Conservation (phyloP, 1,284 basidiomycete genomes). For the Agaricales sp. region DNA sequence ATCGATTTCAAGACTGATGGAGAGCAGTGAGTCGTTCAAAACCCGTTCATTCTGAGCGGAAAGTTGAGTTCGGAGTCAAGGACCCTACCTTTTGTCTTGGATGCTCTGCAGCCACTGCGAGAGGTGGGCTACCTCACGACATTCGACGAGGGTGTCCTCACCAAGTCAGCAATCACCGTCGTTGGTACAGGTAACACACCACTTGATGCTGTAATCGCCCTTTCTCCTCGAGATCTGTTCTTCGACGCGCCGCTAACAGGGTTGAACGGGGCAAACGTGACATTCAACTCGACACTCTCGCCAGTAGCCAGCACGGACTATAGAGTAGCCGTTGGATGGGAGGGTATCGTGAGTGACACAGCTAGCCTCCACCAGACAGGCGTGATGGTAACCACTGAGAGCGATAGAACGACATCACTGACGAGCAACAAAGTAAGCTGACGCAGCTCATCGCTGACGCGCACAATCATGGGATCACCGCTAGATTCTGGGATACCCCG, state of each 20-base stretch:
- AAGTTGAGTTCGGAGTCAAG: constrained; percentile 17
- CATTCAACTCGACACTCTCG: constrained; percentile 31
- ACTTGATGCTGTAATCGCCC: constrained; percentile 32
- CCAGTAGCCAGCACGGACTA: constrained; percentile 44
- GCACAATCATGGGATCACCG: constrained; percentile 32
- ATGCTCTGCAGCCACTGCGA: constrained; percentile 37
- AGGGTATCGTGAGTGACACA: constrained; percentile 17
- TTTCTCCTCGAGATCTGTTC: constrained; percentile 38
- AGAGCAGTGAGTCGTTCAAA: constrained; percentile 22
- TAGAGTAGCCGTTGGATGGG: constrained; percentile 34
- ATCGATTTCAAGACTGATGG: constrained; percentile 47
- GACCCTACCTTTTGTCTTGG: constrained; percentile 33
- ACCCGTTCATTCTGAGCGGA: neutral
- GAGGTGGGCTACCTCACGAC: constrained; percentile 36
- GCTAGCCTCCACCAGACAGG: neutral
- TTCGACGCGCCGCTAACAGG: constrained; percentile 41
- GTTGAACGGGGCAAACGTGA: constrained; percentile 27
- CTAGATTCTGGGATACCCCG: constrained; percentile 45
- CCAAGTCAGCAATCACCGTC: constrained; percentile 28
- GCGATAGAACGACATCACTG: constrained; percentile 21
- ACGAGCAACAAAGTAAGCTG: constrained; percentile 23
- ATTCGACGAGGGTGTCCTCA: constrained; percentile 29
- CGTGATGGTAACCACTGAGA: constrained; percentile 14
- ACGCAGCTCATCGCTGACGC: constrained; percentile 32
- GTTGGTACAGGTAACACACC: constrained; percentile 49